Conservation (phyloP, 2,329 filamentous ascomycete genomes). For the Cytospora leucostoma region DNA sequence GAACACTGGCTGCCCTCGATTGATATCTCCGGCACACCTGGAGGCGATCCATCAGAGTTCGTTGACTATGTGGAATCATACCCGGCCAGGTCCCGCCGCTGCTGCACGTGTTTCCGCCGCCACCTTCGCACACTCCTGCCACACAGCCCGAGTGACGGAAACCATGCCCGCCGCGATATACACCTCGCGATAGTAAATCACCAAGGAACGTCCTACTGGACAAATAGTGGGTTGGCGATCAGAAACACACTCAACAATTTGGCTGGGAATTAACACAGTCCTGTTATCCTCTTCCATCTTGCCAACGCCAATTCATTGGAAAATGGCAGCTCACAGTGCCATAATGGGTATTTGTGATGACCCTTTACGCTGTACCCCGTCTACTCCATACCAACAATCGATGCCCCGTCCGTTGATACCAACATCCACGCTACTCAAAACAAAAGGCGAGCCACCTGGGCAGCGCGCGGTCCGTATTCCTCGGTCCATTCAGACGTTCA, state of each 20-base stretch:
- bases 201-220: neutral
- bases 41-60: neutral
- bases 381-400: constrained; percentile 19
- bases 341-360: constrained; percentile 24
- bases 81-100: neutral
- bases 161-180: neutral
- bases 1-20: neutral
- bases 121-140: neutral
- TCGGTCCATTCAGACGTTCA: constrained; percentile 33
- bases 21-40: neutral
- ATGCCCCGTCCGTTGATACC: neutral
- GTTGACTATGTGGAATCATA: neutral
- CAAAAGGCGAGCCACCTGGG: neutral
- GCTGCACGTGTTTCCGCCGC: neutral
- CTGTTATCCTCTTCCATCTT: neutral
- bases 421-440: neutral
- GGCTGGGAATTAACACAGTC: constrained; percentile 2
- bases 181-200: neutral
- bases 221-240: neutral
- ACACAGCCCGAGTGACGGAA: neutral
- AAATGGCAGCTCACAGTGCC: constrained; percentile 11
- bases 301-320: constrained; percentile 17
- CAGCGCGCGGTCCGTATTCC: neutral
- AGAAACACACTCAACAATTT: neutral
- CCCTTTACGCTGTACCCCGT: constrained; percentile 23